phyloP scores from a whole-genome alignment of 805 yeast species.

The Pichia kluyveri region DNA sequence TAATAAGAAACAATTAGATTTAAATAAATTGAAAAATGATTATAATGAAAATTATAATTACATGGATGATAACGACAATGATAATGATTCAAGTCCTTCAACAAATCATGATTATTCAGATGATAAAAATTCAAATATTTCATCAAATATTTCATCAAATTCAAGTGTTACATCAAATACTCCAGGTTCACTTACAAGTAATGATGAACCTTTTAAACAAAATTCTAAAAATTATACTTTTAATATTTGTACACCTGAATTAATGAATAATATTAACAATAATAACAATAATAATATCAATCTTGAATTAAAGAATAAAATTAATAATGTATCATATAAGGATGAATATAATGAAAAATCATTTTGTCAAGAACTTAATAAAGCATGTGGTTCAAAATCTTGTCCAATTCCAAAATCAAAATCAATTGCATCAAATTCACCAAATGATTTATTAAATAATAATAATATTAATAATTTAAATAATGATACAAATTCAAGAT shows the following conservation, averaged over 20 bases:
- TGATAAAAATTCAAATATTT: background rate
- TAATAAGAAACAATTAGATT: background rate
- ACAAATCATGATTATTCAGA: constrained; percentile 1
- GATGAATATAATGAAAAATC: constrained; percentile 59
- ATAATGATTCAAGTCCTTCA: background rate
- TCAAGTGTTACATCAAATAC: constrained; percentile 8
- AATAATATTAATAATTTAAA: too few relatives aligned
- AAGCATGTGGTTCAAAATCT: constrained; percentile 75
- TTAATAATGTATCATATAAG: constrained; percentile 17
- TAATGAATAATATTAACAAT: background rate
- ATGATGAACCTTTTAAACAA: background rate
- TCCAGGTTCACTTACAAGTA: background rate
- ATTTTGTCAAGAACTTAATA: constrained; percentile 67
- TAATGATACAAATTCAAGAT: background rate
- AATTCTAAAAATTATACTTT: background rate
- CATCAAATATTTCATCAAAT: constrained; percentile 1
- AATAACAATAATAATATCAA: background rate
- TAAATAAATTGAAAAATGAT: too few relatives aligned
- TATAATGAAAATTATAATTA: too few relatives aligned
- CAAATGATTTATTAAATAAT: too few relatives aligned
- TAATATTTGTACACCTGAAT: background rate
- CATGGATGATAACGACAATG: background rate
- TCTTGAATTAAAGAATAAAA: background rate
- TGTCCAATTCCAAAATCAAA: constrained; percentile 51
- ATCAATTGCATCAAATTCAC: background rate